These are phyloP conservation scores for Didymella keratinophila DNA, from an alignment of 2,329 filamentous ascomycete genomes.

Conservation along the genomic window DNA sequence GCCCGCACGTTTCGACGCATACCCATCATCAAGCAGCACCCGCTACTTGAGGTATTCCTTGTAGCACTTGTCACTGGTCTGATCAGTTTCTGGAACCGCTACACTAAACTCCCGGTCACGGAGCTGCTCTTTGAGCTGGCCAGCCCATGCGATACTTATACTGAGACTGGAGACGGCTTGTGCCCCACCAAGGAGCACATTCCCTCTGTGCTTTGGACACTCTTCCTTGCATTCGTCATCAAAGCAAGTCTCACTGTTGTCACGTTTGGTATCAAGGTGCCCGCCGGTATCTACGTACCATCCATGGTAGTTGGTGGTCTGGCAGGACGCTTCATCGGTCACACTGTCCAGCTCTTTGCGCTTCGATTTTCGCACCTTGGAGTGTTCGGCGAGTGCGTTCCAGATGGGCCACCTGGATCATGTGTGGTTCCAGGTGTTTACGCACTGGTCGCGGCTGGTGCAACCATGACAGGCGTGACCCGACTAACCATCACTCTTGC, in stretches of 20 bases:
- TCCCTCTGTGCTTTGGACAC: constrained; percentile 73
- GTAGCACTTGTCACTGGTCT: constrained; percentile 86
- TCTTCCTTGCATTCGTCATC: constrained; percentile 83
- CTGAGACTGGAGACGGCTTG: constrained; percentile 73
- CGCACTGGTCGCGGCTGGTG: constrained; percentile 90
- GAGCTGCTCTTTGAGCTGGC: constrained; percentile 91
- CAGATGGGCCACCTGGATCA: constrained; percentile 71
- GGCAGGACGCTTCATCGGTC: constrained; percentile 86
- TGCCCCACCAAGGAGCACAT: constrained; percentile 82
- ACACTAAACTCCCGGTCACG: constrained; percentile 87
- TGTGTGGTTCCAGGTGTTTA: constrained; percentile 98
- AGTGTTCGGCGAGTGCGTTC: constrained; percentile 78
- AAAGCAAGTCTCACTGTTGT: constrained; percentile 89
- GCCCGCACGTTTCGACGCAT: constrained; percentile 87
- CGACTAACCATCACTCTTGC: constrained; percentile 90
- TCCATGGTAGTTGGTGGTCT: constrained; percentile 98
- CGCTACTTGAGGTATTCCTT: constrained; percentile 84
- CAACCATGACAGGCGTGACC: constrained; percentile 98
- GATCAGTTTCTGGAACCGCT: constrained; percentile 90
- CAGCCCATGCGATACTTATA: constrained; percentile 80
- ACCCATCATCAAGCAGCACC: constrained; percentile 78
- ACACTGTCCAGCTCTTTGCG: constrained; percentile 82
- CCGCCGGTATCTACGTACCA: constrained; percentile 95
- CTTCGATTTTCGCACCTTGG: constrained; percentile 74
- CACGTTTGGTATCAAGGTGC: constrained; percentile 95